Evolutionary conservation across 2,329 filamentous ascomycete species (phyloP).

Genomic region (Hirsutella rhossiliensis): DNA sequence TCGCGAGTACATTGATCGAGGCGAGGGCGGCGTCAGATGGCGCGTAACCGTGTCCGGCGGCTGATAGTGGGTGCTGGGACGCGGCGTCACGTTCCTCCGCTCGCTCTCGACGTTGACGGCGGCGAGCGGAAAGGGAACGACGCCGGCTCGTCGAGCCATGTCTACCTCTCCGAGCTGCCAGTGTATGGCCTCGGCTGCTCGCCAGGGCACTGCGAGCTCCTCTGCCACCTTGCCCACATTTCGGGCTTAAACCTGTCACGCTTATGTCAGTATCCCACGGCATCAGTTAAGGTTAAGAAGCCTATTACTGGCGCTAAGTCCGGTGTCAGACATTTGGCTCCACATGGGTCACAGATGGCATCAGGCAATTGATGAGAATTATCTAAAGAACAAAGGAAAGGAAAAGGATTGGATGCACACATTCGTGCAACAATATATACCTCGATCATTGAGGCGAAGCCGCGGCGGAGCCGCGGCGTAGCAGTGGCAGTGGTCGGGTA

Average conservation of each 20-base stretch:
- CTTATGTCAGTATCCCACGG: too few species aligned
- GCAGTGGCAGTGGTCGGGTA: too few species aligned
- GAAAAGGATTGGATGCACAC: too few species aligned
- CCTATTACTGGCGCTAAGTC: too few species aligned
- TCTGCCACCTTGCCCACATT: slow-evolving; percentile 94
- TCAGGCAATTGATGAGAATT: too few species aligned
- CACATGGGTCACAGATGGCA: too few species aligned
- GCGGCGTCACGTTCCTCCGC: slow-evolving; percentile 25
- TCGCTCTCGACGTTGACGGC: slow-evolving; percentile 35
- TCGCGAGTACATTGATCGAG: slow-evolving; percentile 27
- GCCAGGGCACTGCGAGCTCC: slow-evolving; percentile 91
- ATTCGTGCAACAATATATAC: too few species aligned
- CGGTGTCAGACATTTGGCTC: too few species aligned
- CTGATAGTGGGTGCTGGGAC: slow-evolving; percentile 29
- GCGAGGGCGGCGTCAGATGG: slow-evolving; percentile 28
- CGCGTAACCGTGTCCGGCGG: slow-evolving; percentile 33
- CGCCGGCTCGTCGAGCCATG: slow-evolving; percentile 86
- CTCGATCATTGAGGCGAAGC: too few species aligned
- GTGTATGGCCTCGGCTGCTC: slow-evolving; percentile 94
- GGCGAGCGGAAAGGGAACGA: slow-evolving; percentile 69
- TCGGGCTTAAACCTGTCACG: slow-evolving; percentile 95
- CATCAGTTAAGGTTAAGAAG: too few species aligned
- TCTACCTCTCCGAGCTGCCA: slow-evolving; percentile 91
- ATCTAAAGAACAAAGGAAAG: too few species aligned
- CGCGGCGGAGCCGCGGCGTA: too few species aligned